Evolutionary conservation across 2,329 filamentous ascomycete species (phyloP).

Genomic region (Penicillium janthinellum): DNA sequence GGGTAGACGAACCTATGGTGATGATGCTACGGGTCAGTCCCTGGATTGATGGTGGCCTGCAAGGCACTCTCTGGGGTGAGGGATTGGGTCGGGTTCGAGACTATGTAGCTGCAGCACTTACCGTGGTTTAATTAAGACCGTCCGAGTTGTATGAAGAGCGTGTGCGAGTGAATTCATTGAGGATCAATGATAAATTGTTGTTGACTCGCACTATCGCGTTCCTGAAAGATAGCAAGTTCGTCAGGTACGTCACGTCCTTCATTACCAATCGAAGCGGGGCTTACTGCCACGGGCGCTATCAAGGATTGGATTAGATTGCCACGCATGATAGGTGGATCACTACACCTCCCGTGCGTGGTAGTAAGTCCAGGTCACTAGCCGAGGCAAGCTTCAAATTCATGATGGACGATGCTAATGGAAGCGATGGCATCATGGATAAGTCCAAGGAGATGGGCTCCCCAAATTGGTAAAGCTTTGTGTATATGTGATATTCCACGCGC

Average conservation of each 20-base stretch:
- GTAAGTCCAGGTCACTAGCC: background rate
- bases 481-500: too few species aligned
- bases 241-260: background rate
- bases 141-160: background rate
- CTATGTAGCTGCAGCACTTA: constrained; percentile 7
- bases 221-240: background rate
- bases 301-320: background rate
- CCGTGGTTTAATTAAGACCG: background rate
- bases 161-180: constrained; percentile 11
- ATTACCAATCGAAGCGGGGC: constrained; percentile 6
- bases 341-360: background rate
- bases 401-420: background rate
- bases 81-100: background rate
- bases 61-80: background rate
- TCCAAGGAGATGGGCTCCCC: too few species aligned
- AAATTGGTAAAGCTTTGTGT: background rate
- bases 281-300: background rate
- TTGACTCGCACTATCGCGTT: constrained; percentile 1
- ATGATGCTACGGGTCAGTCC: constrained; percentile 8
- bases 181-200: background rate
- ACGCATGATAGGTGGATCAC: background rate
- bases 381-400: background rate
- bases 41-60: constrained; percentile 5
- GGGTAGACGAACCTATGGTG: background rate
- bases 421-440: background rate